A percentile compares a stretch with the other conserved stretches of the same genome.
phyloP scores from a whole-genome alignment of 2,329 filamentous ascomycete species.

The Exophiala phaeomuriformis region DNA sequence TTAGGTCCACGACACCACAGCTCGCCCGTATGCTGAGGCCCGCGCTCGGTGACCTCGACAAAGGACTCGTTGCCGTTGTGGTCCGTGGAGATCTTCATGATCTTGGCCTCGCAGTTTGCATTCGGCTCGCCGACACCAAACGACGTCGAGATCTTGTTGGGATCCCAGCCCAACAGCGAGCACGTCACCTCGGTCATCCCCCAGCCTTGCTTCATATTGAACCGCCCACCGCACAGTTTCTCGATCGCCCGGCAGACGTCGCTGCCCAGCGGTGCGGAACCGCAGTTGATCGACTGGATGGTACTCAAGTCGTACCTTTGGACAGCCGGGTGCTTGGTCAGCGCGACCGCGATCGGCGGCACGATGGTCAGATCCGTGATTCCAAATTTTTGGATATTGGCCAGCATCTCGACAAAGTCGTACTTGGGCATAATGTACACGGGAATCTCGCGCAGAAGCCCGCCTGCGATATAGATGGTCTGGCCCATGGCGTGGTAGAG shows the following conservation, averaged over 20 bases:
- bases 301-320: conserved; percentile 64
- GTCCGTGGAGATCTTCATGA: neutral
- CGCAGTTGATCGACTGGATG: conserved; percentile 59
- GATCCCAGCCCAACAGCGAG: conserved; percentile 7
- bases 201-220: conserved; percentile 19
- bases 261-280: conserved; percentile 59
- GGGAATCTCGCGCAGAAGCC: no score
- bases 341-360: conserved; percentile 70
- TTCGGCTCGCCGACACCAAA: conserved; percentile 7
- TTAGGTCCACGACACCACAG: conserved; percentile 51
- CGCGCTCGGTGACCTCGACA: neutral
- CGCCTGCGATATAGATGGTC: no score
- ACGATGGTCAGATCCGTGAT: conserved; percentile 63
- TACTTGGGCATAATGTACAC: no score
- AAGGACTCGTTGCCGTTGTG: conserved; percentile 9
- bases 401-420: no score
- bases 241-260: neutral
- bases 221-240: conserved; percentile 5
- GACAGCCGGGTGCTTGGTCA: conserved; percentile 58
- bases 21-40: conserved; percentile 32
- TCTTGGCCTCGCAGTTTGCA: conserved; percentile 6
- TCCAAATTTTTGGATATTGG: conserved; percentile 56
- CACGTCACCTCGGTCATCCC: conserved; percentile 25
- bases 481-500: conserved; percentile 4
- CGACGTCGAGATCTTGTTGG: conserved; percentile 3